phyloP scores from a whole-genome alignment of 768 basidiomycete genomes.

The Saitozyma sp. region DNA sequence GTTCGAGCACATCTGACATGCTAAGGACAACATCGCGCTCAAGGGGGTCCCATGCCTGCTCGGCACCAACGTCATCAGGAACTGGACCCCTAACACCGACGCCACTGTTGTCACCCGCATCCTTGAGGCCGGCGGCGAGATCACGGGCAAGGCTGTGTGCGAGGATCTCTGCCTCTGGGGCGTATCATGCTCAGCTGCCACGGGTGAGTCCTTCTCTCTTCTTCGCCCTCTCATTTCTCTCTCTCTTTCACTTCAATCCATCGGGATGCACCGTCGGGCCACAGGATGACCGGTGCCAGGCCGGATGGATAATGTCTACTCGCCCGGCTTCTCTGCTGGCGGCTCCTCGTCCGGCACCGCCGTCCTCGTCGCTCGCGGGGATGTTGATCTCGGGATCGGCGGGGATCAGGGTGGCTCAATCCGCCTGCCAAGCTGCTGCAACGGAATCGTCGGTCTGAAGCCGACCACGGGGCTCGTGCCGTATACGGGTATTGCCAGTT shows the following conservation, averaged over 20 bases:
- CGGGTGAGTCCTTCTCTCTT: slow-evolving; percentile 13
- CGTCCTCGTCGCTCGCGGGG: slow-evolving; percentile 54
- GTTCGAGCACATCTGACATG: too few relatives aligned
- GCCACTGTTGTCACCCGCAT: slow-evolving; percentile 58
- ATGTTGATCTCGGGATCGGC: slow-evolving; percentile 57
- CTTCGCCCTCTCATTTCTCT: not conserved
- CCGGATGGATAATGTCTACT: slow-evolving; percentile 56
- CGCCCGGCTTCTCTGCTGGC: slow-evolving; percentile 55
- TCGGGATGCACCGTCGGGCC: too few relatives aligned
- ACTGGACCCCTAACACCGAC: slow-evolving; percentile 54
- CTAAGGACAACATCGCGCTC: slow-evolving; percentile 53
- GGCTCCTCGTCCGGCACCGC: slow-evolving; percentile 58
- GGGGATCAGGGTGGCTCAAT: slow-evolving; percentile 59
- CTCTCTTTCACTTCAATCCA: too few relatives aligned
- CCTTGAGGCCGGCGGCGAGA: slow-evolving; percentile 55
- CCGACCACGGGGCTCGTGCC: slow-evolving; percentile 57
- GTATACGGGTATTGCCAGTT: slow-evolving; percentile 55
- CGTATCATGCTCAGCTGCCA: slow-evolving; percentile 23
- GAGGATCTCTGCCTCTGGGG: slow-evolving; percentile 42
- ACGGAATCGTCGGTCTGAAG: slow-evolving; percentile 57
- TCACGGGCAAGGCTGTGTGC: slow-evolving; percentile 55
- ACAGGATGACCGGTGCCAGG: too few relatives aligned
- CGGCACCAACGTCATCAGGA: slow-evolving; percentile 54
- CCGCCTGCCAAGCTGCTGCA: slow-evolving; percentile 52
- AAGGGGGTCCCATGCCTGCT: slow-evolving; percentile 57